Evolutionary conservation across 75 land plant species (phyloP), one percentile per base, ranked within the genome.

Genomic region (Gnetum montanum): DNA sequence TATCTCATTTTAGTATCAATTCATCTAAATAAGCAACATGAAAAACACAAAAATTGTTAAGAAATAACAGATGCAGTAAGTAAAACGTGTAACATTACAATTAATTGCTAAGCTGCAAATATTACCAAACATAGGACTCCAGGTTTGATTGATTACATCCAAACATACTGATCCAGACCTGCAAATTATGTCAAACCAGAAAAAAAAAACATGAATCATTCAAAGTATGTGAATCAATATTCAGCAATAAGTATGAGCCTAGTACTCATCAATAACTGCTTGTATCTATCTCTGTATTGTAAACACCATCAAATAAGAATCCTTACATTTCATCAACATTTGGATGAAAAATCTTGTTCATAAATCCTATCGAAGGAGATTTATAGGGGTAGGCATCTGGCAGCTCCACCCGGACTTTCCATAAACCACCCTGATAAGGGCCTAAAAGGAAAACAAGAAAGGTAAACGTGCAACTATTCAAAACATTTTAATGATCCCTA

Each of bases 381-480:
- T 75, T 75, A 77, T 72, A 75, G 6, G 78, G 78, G 55, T 75
- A 75, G 26, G 77, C 70, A 59, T 75, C 78, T 0, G 78, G 78
- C 35, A 75, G 50, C 63, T 75, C 78, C 49, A 75, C 78, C 8
- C 78, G 77, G 36, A 75, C 43, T 37, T 72, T 75, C 78, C 78
- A 75, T 40, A 64, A 51, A 35, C 77, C 77, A 27, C 64, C 59
- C 49, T 74, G 71, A 54, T 74, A 74, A 46, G 77, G 76, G 34
- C 77, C 77, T 74, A 64, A 38, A 30, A 54, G 35, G 12, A 61
- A 52, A n/a, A n/a, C n/a, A n/a, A n/a, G n/a, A n/a, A n/a, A n/a
- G n/a, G n/a, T n/a, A n/a, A n/a, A n/a, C n/a, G n/a, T n/a, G n/a
- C n/a, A n/a, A n/a, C n/a, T n/a, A n/a, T n/a, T n/a, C n/a, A n/a